Conservation (phyloP, 2,329 filamentous ascomycete species). For the Stagonosporopsis rhizophila region DNA sequence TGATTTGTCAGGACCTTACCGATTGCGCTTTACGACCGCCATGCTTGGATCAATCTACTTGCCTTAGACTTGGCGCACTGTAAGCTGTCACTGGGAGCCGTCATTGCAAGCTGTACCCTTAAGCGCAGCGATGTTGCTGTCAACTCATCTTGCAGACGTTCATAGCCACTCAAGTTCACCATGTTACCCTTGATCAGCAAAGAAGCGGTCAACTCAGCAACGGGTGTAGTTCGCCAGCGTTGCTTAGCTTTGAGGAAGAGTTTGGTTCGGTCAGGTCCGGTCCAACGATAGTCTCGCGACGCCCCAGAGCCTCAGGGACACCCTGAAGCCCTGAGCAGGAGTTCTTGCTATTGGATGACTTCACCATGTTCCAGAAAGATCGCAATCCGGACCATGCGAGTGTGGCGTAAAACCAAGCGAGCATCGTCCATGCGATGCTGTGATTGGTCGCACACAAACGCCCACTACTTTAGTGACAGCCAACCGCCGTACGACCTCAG, state of each 20-base stretch:
- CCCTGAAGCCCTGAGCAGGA: background rate
- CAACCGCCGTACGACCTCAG: slow-evolving; percentile 29
- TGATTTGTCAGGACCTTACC: background rate
- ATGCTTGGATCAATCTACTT: background rate
- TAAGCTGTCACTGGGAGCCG: too few species aligned
- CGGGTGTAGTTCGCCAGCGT: background rate
- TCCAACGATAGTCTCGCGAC: slow-evolving; percentile 20
- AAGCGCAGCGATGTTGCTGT: background rate
- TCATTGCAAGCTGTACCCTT: background rate
- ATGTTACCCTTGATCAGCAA: background rate
- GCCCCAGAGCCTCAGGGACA: slow-evolving; percentile 5
- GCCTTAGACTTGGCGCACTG: background rate
- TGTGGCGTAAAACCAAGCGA: slow-evolving; percentile 22
- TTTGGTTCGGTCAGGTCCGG: slow-evolving; percentile 22
- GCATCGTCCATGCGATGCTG: slow-evolving; percentile 1
- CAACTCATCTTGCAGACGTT: background rate
- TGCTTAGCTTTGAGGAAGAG: background rate
- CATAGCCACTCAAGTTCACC: background rate
- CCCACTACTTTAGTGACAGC: slow-evolving; percentile 26
- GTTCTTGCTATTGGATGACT: background rate
- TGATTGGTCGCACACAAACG: slow-evolving; percentile 26
- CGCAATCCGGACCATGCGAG: slow-evolving; percentile 6
- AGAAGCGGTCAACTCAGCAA: slow-evolving; percentile 11
- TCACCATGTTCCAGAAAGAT: slow-evolving; percentile 7
- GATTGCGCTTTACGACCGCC: background rate